Percentiles rank a stretch among this genome's conserved stretches.
These are phyloP conservation scores for Pseudogymnoascus sp. DNA, from an alignment of 2,329 filamentous ascomycete species.

Conservation along the genomic window DNA sequence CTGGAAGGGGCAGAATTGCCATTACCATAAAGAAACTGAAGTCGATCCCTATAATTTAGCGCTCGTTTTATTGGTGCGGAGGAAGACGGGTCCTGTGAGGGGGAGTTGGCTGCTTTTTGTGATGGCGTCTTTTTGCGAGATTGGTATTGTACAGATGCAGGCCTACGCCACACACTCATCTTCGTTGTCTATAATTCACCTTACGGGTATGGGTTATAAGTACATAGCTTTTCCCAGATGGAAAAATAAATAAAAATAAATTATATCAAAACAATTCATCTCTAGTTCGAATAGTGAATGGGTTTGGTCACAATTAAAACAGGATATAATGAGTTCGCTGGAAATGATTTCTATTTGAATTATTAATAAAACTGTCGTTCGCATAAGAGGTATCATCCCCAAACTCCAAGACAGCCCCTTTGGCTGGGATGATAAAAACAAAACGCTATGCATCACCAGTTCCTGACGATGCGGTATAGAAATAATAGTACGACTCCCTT, in stretches of 20 bases:
- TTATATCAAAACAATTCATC: background rate
- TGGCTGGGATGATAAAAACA: background rate
- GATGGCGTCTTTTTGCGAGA: background rate
- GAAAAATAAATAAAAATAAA: background rate
- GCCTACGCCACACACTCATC: background rate
- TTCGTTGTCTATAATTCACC: slow-evolving; percentile 3
- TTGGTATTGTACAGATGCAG: slow-evolving; percentile 2
- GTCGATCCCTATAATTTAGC: slow-evolving; percentile 1
- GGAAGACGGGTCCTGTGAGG: background rate
- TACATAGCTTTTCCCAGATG: background rate
- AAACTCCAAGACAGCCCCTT: background rate
- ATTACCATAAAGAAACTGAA: background rate
- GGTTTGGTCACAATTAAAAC: background rate
- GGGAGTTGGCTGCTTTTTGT: background rate
- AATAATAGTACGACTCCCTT: background rate
- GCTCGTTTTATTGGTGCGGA: slow-evolving; percentile 2
- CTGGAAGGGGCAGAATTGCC: background rate
- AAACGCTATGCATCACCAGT: background rate
- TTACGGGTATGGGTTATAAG: background rate
- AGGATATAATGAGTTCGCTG: background rate
- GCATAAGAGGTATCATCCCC: background rate
- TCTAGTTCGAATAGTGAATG: background rate
- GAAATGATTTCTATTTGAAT: background rate
- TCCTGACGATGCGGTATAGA: background rate
- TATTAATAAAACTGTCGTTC: background rate